Percentiles rank a stretch among this genome's conserved stretches.
phyloP scores from a whole-genome alignment of 202 grass and related monocot genomes.

The Hordeum pubiflorum region DNA sequence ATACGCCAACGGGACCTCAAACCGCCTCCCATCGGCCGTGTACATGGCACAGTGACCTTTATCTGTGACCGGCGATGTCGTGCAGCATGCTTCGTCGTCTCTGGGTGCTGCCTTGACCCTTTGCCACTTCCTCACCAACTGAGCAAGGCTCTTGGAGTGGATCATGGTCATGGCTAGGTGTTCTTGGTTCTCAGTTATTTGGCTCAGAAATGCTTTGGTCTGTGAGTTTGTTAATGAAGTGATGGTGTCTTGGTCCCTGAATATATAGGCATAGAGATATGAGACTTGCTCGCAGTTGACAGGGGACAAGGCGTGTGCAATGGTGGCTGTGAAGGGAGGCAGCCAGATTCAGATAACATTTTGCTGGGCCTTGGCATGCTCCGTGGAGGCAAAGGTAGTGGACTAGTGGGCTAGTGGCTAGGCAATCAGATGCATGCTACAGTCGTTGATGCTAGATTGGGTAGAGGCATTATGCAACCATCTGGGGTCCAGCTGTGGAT shows the following conservation, averaged over 20 bases:
- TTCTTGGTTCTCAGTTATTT: constrained; percentile 29
- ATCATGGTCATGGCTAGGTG: constrained; percentile 42
- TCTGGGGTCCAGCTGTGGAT: constrained; percentile 6
- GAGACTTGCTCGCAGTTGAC: constrained; percentile 1
- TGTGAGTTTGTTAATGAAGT: constrained; percentile 16
- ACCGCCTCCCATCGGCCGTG: constrained; percentile 29
- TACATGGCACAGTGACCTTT: constrained; percentile 44
- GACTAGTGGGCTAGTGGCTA: not conserved
- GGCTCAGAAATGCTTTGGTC: not conserved
- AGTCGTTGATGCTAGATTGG: constrained; percentile 9
- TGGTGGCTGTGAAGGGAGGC: not conserved
- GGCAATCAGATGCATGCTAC: constrained; percentile 5
- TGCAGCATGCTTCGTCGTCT: constrained; percentile 16
- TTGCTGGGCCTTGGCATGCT: not conserved
- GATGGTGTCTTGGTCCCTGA: not conserved
- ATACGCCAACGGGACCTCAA: constrained; percentile 41
- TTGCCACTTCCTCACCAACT: constrained; percentile 50
- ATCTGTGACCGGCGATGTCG: not conserved
- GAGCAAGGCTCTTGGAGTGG: constrained; percentile 30
- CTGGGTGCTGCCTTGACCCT: not conserved
- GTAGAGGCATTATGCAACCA: constrained; percentile 3
- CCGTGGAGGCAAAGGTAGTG: constrained; percentile 3
- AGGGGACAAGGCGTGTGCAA: constrained; percentile 18
- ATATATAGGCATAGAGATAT: constrained; percentile 32
- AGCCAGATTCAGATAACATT: not conserved